These are phyloP conservation scores for Arabidopsis arenosa DNA, from an alignment of 345 rosid genomes.

Conservation along the genomic window DNA sequence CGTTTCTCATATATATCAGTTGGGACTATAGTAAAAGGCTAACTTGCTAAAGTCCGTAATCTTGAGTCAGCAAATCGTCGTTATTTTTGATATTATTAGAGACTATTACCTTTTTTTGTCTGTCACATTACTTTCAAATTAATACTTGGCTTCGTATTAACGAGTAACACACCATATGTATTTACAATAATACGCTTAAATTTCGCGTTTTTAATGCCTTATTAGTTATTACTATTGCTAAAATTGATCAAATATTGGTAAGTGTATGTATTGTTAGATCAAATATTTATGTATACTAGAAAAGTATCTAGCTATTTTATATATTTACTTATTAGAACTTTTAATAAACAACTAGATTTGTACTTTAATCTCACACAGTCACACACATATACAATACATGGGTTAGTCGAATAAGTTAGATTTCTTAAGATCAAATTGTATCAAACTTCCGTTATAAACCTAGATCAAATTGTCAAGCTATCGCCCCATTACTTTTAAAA, in stretches of 20 bases:
- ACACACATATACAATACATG: too few species aligned
- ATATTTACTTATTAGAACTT: not conserved
- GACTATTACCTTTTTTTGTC: not conserved
- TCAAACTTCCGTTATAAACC: too few species aligned
- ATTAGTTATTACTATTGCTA: constrained; percentile 13
- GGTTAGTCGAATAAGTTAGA: too few species aligned
- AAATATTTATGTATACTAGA: not conserved
- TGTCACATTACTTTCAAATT: not conserved
- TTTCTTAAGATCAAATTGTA: too few species aligned
- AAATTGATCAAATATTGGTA: constrained; percentile 7
- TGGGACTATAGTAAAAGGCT: constrained; percentile 7
- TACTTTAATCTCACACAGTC: not conserved
- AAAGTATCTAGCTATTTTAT: not conserved
- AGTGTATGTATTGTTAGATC: not conserved
- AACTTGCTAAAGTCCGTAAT: constrained; percentile 16
- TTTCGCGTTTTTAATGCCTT: constrained; percentile 23
- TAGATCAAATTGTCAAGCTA: not conserved
- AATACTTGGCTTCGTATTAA: not conserved
- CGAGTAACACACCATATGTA: constrained; percentile 16
- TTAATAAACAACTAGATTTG: not conserved
- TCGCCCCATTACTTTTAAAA: not conserved
- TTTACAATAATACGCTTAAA: constrained; percentile 2
- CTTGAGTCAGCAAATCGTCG: constrained; percentile 16
- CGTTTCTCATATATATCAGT: too few species aligned
- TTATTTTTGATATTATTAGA: constrained; percentile 23